Evolutionary conservation across 1,139 yeast genomes (phyloP), one percentile per base, ranked within the genome.

Genomic region (Blastobotrys buckinghamii): DNA sequence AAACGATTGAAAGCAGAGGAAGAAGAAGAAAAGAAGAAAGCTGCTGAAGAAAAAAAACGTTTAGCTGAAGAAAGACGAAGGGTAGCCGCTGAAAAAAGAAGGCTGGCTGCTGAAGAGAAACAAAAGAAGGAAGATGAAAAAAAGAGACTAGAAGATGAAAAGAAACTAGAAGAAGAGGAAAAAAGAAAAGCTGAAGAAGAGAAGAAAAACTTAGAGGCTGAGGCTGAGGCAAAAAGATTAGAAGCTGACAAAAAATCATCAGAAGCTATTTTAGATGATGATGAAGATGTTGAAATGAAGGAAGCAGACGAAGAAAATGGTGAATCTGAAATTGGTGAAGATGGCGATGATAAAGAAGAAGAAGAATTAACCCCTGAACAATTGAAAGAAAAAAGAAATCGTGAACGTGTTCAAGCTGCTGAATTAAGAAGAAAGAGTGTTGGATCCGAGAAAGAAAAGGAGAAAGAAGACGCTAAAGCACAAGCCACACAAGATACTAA

Each of bases 111-210:
- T 44, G 47, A 51, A 49, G 33, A 53, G 52, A 47, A 50, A 55
- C 52, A 56, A 60, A 43, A 34, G 22, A 10, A 8, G 12, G 66
- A 79, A 80, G 64, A 76, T 83, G 39, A 78, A 92, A 69, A 79
- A 76, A 62, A 89, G 22, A 22, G 35, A 27, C 10, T 33, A 36
- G 30, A 41, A 7, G 50, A 38, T 15, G 51, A 35, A 7, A 42
- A 49, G 27, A 45, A 42, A 42, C 44, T 48, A 27, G 49, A 50
- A 40, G 43, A 50, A 15, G 38, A 86, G 82, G 39, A 50, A 83
- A 82, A 90, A 72, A 39, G 30, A 50, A 19, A 24, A 40, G 15
- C 5, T 20, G 35, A 30, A 19, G 41, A 43, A 36, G 41, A 34
- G 17, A 50, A 33, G 17, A 29, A 29, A 13, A 29, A 29, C 6